Conservation (phyloP, 2,329 filamentous ascomycete species). For the Teratosphaeria viscida region DNA sequence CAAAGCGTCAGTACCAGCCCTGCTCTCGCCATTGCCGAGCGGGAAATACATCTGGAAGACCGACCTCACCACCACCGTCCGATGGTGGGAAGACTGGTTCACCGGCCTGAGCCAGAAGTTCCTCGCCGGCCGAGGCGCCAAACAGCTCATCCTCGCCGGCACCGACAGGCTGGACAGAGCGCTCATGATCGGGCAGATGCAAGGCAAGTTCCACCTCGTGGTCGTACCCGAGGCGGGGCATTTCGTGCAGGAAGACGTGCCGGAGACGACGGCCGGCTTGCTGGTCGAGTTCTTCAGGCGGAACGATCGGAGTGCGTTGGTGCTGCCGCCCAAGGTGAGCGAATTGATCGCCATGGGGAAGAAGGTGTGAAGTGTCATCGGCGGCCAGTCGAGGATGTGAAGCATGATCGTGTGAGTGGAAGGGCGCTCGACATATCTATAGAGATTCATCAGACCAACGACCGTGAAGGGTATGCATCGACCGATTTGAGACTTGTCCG, state of each 20-base stretch:
- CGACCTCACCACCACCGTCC: slow-evolving; percentile 69
- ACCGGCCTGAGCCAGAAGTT: slow-evolving; percentile 81
- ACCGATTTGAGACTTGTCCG: background rate
- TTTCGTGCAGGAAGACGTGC: slow-evolving; percentile 92
- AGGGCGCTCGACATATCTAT: background rate
- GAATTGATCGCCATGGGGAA: slow-evolving; percentile 40
- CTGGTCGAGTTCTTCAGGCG: slow-evolving; percentile 84
- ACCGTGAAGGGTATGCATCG: background rate
- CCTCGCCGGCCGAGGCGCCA: slow-evolving; percentile 67
- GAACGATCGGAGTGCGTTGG: slow-evolving; percentile 75
- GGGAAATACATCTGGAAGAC: slow-evolving; percentile 71
- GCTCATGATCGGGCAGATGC: slow-evolving; percentile 93
- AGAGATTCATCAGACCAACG: background rate
- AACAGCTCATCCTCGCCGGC: slow-evolving; percentile 73
- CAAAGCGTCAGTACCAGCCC: slow-evolving; percentile 71
- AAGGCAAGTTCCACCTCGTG: slow-evolving; percentile 92
- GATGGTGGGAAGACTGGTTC: slow-evolving; percentile 95
- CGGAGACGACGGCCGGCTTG: slow-evolving; percentile 75
- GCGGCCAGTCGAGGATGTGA: background rate
- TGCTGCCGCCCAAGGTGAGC: slow-evolving; percentile 80
- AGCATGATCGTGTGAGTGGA: background rate
- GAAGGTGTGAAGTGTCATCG: slow-evolving; percentile 31
- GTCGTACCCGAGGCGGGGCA: slow-evolving; percentile 93
- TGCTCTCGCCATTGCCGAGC: slow-evolving; percentile 42
- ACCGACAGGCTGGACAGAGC: slow-evolving; percentile 87